Evolutionary conservation across 2,329 filamentous ascomycete genomes (phyloP).

Genomic region (Calonectria multiphialidica): DNA sequence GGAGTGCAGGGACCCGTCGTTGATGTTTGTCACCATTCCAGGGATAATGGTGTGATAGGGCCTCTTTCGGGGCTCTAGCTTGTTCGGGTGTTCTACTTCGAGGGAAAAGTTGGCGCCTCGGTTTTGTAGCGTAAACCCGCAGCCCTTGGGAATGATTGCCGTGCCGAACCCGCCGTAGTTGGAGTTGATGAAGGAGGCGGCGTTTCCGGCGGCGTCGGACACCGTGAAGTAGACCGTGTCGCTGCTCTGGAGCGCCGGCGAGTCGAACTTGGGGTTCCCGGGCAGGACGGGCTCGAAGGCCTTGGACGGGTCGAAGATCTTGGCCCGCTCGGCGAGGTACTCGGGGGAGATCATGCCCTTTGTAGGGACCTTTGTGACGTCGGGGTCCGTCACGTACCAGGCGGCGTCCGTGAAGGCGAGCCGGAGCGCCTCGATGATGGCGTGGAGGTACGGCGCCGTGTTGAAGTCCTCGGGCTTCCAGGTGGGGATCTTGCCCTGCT

Average conservation of each 20-base stretch:
- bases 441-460: conserved; percentile 83
- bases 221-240: conserved; percentile 97
- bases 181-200: conserved; percentile 96
- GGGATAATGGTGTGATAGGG: conserved; percentile 99
- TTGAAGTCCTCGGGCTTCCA: conserved; percentile 84
- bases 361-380: conserved; percentile 76
- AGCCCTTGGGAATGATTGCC: conserved; percentile 84
- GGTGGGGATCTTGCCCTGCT: conserved; percentile 77
- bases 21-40: conserved; percentile 83
- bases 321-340: conserved; percentile 80
- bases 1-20: conserved; percentile 81
- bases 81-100: conserved; percentile 79
- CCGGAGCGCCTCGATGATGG: conserved; percentile 86
- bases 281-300: conserved; percentile 73
- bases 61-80: conserved; percentile 82
- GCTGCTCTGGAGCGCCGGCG: conserved; percentile 83
- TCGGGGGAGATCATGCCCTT: conserved; percentile 75
- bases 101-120: conserved; percentile 90
- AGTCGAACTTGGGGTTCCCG: conserved; percentile 68
- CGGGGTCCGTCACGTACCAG: conserved; percentile 92
- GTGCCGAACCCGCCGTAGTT: conserved; percentile 94
- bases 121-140: conserved; percentile 95
- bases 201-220: conserved; percentile 86
- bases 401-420: conserved; percentile 90
- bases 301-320: conserved; percentile 68